phyloP scores from a whole-genome alignment of 2,329 filamentous ascomycete genomes.

The Apiospora sp. region DNA sequence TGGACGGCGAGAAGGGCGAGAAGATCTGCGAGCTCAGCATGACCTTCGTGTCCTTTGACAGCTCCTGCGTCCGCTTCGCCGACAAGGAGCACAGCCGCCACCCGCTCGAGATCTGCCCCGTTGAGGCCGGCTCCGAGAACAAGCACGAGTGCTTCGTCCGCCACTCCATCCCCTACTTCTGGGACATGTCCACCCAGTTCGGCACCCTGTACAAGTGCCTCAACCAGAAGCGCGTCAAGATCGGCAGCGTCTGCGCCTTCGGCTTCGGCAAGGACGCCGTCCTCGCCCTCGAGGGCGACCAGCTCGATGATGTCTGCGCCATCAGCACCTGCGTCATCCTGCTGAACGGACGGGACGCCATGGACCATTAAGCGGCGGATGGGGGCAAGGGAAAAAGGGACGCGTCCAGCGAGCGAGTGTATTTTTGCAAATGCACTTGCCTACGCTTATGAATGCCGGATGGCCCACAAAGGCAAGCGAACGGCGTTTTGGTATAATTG shows the following conservation, averaged over 20 bases:
- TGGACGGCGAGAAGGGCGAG: slow-evolving; percentile 34
- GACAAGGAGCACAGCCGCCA: slow-evolving; percentile 41
- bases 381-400: not conserved
- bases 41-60: slow-evolving; percentile 45
- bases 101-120: slow-evolving; percentile 42
- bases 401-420: not conserved
- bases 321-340: slow-evolving; percentile 42
- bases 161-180: slow-evolving; percentile 46
- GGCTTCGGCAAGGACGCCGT: slow-evolving; percentile 44
- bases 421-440: not conserved
- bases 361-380: slow-evolving; percentile 37
- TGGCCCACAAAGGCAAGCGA: slow-evolving; percentile 5
- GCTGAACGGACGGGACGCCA: slow-evolving; percentile 44
- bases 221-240: slow-evolving; percentile 45
- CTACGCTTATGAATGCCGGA: not conserved
- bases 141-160: slow-evolving; percentile 45
- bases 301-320: slow-evolving; percentile 43
- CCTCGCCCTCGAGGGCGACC: slow-evolving; percentile 40
- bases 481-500: slow-evolving; percentile 12
- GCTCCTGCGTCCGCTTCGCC: slow-evolving; percentile 40
- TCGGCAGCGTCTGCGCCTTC: slow-evolving; percentile 40
- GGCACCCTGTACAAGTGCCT: slow-evolving; percentile 44
- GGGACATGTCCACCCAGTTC: slow-evolving; percentile 44
- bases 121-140: slow-evolving; percentile 36
- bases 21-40: slow-evolving; percentile 45